Conservation (phyloP, 192 early-diverging fungal genomes). For the Coemansia umbellata region DNA sequence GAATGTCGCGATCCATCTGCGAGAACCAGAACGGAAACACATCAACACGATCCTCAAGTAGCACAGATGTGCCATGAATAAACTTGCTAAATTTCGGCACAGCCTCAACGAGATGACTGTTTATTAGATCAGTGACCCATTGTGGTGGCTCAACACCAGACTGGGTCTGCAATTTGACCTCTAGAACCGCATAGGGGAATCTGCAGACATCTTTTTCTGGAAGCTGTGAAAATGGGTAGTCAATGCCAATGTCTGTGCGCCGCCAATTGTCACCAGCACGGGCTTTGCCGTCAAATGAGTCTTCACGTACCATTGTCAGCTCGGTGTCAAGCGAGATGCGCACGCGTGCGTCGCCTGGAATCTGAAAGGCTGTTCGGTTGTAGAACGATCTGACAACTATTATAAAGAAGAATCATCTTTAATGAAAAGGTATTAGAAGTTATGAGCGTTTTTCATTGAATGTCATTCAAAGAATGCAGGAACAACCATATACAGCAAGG, state of each 20-base stretch:
- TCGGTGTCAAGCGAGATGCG: conserved; percentile 95
- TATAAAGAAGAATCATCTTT: conserved; percentile 10
- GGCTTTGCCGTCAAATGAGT: conserved; percentile 60
- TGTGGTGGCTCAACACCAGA: conserved; percentile 84
- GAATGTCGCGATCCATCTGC: conserved; percentile 92
- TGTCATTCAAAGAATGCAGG: too few species aligned
- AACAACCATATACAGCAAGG: not conserved
- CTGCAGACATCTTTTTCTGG: conserved; percentile 70
- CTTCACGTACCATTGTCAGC: conserved; percentile 93
- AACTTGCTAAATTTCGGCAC: conserved; percentile 99
- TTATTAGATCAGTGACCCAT: conserved; percentile 91
- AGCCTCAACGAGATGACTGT: conserved; percentile 85
- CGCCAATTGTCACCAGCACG: conserved; percentile 89
- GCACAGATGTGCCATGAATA: conserved; percentile 87
- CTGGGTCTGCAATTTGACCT: conserved; percentile 96
- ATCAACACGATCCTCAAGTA: conserved; percentile 74
- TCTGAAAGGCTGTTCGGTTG: conserved; percentile 97
- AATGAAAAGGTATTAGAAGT: too few species aligned
- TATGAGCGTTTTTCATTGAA: too few species aligned
- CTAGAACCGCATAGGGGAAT: conserved; percentile 96
- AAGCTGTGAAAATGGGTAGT: conserved; percentile 78
- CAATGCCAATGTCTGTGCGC: conserved; percentile 74
- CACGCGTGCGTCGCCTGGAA: conserved; percentile 90
- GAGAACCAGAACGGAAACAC: conserved; percentile 94
- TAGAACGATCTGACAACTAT: conserved; percentile 84